These are phyloP conservation scores for Aspergillus cejpii DNA, from an alignment of 2,329 filamentous ascomycete species.

Conservation along the genomic window DNA sequence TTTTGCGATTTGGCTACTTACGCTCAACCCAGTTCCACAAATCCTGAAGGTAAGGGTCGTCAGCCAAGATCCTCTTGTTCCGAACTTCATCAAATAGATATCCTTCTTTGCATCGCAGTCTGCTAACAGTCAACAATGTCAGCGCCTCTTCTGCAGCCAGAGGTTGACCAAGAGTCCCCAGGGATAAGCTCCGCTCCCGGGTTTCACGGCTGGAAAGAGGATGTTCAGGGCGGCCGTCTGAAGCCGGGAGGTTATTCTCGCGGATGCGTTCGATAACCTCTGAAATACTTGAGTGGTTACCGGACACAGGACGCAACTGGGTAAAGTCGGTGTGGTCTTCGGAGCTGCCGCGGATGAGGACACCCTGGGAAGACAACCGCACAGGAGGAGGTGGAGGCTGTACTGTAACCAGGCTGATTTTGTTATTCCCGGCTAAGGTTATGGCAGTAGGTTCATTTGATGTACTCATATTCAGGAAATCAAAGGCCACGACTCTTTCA, in stretches of 20 bases:
- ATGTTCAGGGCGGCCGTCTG: conserved; percentile 10
- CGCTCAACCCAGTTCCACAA: conserved; percentile 55
- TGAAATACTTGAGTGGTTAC: conserved; percentile 24
- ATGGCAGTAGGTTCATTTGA: conserved; percentile 48
- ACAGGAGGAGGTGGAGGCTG: conserved; percentile 39
- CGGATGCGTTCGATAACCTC: conserved; percentile 27
- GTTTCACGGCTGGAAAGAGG: conserved; percentile 35
- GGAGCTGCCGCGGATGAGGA: conserved; percentile 28
- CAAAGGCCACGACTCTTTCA: conserved; percentile 52
- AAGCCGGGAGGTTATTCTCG: conserved; percentile 18
- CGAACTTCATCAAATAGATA: conserved; percentile 48
- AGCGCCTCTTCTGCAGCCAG: conserved; percentile 37
- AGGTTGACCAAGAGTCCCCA: conserved; percentile 22
- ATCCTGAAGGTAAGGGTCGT: conserved; percentile 51
- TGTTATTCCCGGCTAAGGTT: conserved; percentile 47
- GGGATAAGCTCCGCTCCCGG: conserved; percentile 31
- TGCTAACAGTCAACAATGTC: conserved; percentile 36
- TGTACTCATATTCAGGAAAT: conserved; percentile 49
- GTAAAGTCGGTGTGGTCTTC: conserved; percentile 27
- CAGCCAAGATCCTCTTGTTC: conserved; percentile 50
- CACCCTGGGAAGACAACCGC: conserved; percentile 33
- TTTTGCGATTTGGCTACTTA: conserved; percentile 21
- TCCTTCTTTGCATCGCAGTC: conserved; percentile 50
- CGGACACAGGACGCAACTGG: conserved; percentile 27
- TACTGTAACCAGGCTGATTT: conserved; percentile 46